Conservation (phyloP, 257 asterid genomes). For the Salvia splendens region DNA sequence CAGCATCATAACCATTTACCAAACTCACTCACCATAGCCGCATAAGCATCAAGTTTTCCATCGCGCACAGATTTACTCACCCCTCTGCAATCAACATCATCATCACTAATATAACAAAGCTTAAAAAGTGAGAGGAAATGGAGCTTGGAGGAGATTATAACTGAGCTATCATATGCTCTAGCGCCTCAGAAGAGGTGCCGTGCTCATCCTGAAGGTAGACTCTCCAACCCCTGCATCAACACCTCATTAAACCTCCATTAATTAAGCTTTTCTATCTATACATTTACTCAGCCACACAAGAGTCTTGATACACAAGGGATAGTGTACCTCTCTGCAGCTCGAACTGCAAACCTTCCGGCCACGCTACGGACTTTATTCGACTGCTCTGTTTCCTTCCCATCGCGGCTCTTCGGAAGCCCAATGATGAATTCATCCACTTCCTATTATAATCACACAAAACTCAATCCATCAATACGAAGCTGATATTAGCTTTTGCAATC, state of each 20-base stretch:
- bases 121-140: neutral
- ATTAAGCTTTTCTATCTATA: too few species aligned
- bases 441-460: constrained; percentile 36
- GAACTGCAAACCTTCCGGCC: constrained; percentile 84
- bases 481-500: neutral
- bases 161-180: constrained; percentile 68
- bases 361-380: constrained; percentile 90
- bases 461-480: neutral
- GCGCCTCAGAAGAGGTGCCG: constrained; percentile 79
- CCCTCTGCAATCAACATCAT: constrained; percentile 49
- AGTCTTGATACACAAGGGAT: neutral
- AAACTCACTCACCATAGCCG: constrained; percentile 62
- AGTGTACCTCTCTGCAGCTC: constrained; percentile 83
- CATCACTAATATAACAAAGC: too few species aligned
- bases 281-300: too few species aligned
- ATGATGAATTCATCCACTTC: constrained; percentile 94
- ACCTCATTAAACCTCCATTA: neutral
- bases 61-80: constrained; percentile 55
- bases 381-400: constrained; percentile 81
- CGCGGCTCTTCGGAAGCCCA: constrained; percentile 76
- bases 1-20: too few species aligned
- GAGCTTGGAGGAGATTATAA: constrained; percentile 25
- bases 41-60: constrained; percentile 75
- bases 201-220: constrained; percentile 92
- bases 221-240: constrained; percentile 79